phyloP scores from a whole-genome alignment of 768 basidiomycete genomes.

The Tylopilus cervinicoccineus region DNA sequence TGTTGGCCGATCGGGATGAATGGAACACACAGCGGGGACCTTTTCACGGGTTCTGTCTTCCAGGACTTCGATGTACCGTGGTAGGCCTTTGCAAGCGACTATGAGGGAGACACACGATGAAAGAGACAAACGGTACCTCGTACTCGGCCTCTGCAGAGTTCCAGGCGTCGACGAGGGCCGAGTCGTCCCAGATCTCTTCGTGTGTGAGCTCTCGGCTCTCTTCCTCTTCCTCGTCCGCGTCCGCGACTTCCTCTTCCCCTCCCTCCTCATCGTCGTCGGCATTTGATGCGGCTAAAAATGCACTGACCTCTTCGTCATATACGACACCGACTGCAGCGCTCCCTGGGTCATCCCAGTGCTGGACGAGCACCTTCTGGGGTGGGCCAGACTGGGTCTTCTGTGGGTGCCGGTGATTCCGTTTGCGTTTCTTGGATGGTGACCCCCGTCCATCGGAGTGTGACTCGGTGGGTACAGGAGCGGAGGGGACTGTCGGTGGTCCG shows the following conservation, averaged over 20 bases:
- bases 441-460: conserved; percentile 1
- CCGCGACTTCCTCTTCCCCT: conserved; percentile 18
- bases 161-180: conserved; percentile 80
- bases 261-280: conserved; percentile 16
- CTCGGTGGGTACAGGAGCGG: neutral
- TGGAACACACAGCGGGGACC: conserved; percentile 62
- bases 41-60: conserved; percentile 67
- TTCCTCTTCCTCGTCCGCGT: conserved; percentile 42
- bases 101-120: neutral
- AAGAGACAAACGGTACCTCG: conserved; percentile 36
- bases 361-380: conserved; percentile 19
- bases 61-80: conserved; percentile 67
- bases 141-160: conserved; percentile 82
- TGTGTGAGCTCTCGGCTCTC: conserved; percentile 64
- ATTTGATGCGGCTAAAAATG: neutral
- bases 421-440: conserved; percentile 53
- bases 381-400: neutral
- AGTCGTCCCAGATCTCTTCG: conserved; percentile 84
- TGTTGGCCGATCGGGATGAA: neutral
- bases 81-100: conserved; percentile 39
- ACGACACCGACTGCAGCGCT: conserved; percentile 21
- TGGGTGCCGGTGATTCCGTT: conserved; percentile 24
- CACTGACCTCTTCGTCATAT: conserved; percentile 28
- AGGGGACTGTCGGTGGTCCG: conserved; percentile 1
- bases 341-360: conserved; percentile 46